Evolutionary conservation across 2,329 filamentous ascomycete genomes (phyloP), one percentile per base, ranked within the genome.

Genomic region (Venturia carpophila): DNA sequence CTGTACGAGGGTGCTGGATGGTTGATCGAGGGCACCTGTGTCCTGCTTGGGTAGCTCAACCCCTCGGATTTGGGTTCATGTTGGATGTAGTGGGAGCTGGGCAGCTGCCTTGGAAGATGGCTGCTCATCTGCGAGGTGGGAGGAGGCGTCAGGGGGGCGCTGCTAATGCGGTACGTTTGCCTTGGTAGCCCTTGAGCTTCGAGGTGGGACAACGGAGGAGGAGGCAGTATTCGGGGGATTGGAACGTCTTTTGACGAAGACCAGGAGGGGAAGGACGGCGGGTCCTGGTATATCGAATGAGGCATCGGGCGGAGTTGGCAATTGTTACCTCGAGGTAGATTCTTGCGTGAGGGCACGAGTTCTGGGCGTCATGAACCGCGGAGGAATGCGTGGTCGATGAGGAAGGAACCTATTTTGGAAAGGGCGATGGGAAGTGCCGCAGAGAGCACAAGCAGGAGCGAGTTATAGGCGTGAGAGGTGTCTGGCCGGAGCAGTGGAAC

Each of bases 361-460:
- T 58, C 27, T n/a, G 7, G 30, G 30, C 27, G 49, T 34, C 49
- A 56, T 34, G 45, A 17, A 56, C 10, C 10, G 49, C 49, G 49
- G n/a, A 24, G 45, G 45, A 49, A 56, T 34, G 52, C 7, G 52
- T 58, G 27, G 52, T 58, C 4, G 52, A 13, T 37, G 52, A 58
- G 52, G 52, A 58, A 58, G 52, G 52, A 58, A 21, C 52, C 52
- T 58, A 27, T 19, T 58, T 37, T 19, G 52, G 52, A 37, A 58
- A 37, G 9, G 52, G 52, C 52, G 52, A 58, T 15, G 52, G 19
- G 13, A 58, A 58, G 52, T 15, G 27, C 52, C 52, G 30, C 52
- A 58, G 52, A 37, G 30, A 58, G 52, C 37, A 58, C 5, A 37
- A 37, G 52, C 52, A 58, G 30, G 52, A 58, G 30, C 52, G 52